A percentile compares a stretch with the other conserved stretches of the same genome.
phyloP scores from a whole-genome alignment of 352 stramenopile species.

The Phytophthora citrophthora region DNA sequence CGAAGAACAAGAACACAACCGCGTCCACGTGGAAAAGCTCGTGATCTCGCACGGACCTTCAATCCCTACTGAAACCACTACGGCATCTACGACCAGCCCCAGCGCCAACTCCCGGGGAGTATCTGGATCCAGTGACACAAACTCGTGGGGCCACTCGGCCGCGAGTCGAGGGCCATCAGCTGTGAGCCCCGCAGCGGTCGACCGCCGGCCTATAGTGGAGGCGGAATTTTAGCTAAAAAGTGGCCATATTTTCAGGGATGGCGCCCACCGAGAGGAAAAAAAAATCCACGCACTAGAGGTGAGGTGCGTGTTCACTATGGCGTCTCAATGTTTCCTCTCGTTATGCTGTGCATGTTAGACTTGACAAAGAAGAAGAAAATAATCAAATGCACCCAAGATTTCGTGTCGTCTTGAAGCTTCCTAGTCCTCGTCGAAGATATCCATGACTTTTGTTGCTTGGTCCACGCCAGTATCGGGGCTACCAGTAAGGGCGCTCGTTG shows the following conservation, averaged over 20 bases:
- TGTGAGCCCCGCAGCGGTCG: constrained; percentile 32
- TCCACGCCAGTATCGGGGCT: constrained; percentile 1
- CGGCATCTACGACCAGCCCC: constrained; percentile 18
- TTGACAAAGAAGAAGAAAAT: constrained; percentile 39
- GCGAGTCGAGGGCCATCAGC: constrained; percentile 44
- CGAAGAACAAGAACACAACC: constrained; percentile 36
- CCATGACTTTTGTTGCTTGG: constrained; percentile 34
- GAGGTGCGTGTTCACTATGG: constrained; percentile 18
- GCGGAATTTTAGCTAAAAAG: constrained; percentile 45
- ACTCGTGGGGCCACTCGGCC: constrained; percentile 25
- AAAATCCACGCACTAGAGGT: constrained; percentile 10
- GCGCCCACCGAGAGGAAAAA: constrained; percentile 13
- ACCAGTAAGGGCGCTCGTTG: constrained; percentile 19
- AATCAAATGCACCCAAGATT: constrained; percentile 41
- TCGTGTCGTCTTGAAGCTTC: constrained; percentile 16
- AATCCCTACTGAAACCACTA: constrained; percentile 15
- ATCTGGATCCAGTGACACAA: constrained; percentile 22
- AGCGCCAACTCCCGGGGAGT: constrained; percentile 13
- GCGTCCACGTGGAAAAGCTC: constrained; percentile 47
- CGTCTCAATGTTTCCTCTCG: constrained; percentile 30
- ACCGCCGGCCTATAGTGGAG: constrained; percentile 36
- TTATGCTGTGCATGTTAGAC: constrained; percentile 47
- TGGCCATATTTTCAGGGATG: constrained; percentile 30
- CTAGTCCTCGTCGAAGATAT: constrained; percentile 56
- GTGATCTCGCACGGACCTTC: constrained; percentile 39